phyloP scores from a whole-genome alignment of 139 green algal genomes.

The Volvox reticuliferus region DNA sequence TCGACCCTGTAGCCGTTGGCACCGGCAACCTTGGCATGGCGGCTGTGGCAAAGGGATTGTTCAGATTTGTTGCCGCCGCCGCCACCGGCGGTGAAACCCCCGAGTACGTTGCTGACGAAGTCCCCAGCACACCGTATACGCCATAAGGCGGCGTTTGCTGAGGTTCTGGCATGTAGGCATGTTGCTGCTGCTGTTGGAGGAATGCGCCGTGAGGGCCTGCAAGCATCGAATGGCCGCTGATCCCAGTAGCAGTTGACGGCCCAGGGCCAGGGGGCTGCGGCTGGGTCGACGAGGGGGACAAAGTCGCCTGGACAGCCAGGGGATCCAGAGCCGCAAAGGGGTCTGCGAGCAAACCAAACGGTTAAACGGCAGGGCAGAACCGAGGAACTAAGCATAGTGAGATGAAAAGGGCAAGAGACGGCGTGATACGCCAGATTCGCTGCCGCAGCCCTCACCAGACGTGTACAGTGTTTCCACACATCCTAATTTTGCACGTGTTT shows the following conservation, averaged over 20 bases:
- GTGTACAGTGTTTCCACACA: background rate
- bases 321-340: slow-evolving; percentile 1
- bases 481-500: background rate
- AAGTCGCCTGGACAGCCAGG: background rate
- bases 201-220: background rate
- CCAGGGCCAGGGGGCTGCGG: background rate
- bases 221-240: background rate
- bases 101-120: no score
- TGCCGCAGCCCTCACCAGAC: background rate
- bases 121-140: background rate
- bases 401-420: background rate
- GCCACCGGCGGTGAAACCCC: background rate
- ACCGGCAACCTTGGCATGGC: no score
- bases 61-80: background rate
- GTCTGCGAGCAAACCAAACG: background rate
- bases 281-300: background rate
- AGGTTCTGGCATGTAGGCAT: background rate
- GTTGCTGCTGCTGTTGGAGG: background rate
- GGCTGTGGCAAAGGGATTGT: slow-evolving; percentile 10
- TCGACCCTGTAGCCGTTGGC: background rate
- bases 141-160: background rate
- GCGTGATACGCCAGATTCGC: background rate
- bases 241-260: background rate
- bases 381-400: background rate
- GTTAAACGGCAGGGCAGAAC: background rate